Base-by-base conservation (phyloP, 2,329 filamentous ascomycete species). In the Aspergillus pseudoterreus region DNA sequence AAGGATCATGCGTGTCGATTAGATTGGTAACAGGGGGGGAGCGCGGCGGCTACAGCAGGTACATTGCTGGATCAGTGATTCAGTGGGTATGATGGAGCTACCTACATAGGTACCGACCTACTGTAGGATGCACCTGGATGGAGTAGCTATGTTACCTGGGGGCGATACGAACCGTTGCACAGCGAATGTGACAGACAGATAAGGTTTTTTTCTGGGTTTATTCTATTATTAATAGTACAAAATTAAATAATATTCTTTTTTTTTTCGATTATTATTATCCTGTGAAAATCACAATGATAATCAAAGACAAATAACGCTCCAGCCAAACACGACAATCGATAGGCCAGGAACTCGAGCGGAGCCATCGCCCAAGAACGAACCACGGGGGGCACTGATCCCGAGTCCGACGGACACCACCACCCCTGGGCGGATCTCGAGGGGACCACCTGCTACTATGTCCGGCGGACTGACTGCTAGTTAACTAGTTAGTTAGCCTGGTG, bases 361-460 rank as follows among this genome's bases (percentile, higher is more conserved):
- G 33, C 15, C 11, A 42, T 41, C 30, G 42, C 51, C 42, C 33
- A 50, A 49, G 44, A 51, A 47, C 48, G 50, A 57, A 53, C 52
- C 48, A 57, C 55, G 57, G 57, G 54, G 56, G 52, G 52, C 49
- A 49, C 36, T 49, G 55, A 38, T 55, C 35, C 53, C 53, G 55
- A 50, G 15, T 55, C 59, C 59, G 59, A 59, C 53, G 45, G 50
- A 46, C 54, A 53, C 54, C 53, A 47, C 42, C 52, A 62, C 59
- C 64, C 63, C 64, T 68, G 65, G 62, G 62, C 63, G 58, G 63
- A 68, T 68, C 65, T 30, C 27, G 27, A 30, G 8, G 27, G 27
- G 6, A 38, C 3, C 4, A n/a, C 15, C 35, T 38, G 27, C 15
- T 38, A 17, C 12, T 38, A 17, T 22, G 22, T 22, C 22, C 22